These are phyloP conservation scores for Physocladia obscura DNA, from an alignment of 192 early-diverging fungal genomes.

Conservation along the genomic window DNA sequence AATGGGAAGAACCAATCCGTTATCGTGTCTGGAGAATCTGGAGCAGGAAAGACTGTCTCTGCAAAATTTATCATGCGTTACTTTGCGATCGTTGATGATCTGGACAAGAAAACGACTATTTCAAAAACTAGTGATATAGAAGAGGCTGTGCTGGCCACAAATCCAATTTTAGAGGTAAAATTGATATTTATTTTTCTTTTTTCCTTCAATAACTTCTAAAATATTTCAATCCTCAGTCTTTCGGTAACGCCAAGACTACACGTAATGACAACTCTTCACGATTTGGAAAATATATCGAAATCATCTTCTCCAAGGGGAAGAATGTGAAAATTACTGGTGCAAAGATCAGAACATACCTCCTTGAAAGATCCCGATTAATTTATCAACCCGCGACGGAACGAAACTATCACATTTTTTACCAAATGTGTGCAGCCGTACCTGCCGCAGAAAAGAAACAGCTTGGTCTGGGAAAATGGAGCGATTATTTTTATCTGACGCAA, in stretches of 20 bases:
- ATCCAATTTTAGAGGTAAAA: constrained; percentile 95
- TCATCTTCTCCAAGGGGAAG: constrained; percentile 77
- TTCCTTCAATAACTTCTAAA: too few relatives aligned
- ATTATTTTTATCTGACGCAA: constrained; percentile 88
- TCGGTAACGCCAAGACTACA: constrained; percentile 99
- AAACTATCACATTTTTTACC: constrained; percentile 99
- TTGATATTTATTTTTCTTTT: neutral
- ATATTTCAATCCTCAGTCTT: constrained; percentile 64
- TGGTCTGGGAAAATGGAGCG: constrained; percentile 70
- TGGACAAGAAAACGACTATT: constrained; percentile 31
- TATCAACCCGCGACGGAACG: constrained; percentile 91
- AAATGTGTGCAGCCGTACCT: constrained; percentile 89
- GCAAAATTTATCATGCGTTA: constrained; percentile 98
- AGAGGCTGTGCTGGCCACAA: constrained; percentile 76
- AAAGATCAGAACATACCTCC: constrained; percentile 90
- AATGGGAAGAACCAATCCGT: constrained; percentile 95
- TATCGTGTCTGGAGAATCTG: constrained; percentile 92
- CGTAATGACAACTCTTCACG: constrained; percentile 98
- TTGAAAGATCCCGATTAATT: constrained; percentile 93
- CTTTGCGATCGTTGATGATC: constrained; percentile 71
- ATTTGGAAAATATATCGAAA: constrained; percentile 98
- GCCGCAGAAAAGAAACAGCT: constrained; percentile 79
- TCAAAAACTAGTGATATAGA: constrained; percentile 47
- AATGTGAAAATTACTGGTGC: constrained; percentile 85
- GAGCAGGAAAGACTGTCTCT: constrained; percentile 93